Percentiles rank a stretch among this genome's conserved stretches.
Evolutionary conservation across 169 alveolate genomes (phyloP).

Genomic region (Babesia sp.): DNA sequence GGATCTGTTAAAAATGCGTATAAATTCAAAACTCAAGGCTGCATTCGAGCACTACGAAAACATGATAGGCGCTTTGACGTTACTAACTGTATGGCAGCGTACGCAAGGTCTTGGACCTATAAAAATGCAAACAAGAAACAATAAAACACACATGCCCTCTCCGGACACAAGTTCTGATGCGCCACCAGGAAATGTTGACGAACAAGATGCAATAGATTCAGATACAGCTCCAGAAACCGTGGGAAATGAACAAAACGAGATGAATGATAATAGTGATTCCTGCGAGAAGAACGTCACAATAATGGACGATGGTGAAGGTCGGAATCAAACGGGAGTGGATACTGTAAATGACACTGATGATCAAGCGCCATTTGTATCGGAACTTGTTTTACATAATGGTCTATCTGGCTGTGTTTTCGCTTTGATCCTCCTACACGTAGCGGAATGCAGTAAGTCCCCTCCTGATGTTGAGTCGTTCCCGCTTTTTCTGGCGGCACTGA

Average conservation of each 20-base stretch:
- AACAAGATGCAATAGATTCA: neutral
- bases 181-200: no score
- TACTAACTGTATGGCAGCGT: constrained; percentile 8
- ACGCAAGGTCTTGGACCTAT: constrained; percentile 17
- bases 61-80: constrained; percentile 10
- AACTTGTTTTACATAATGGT: neutral
- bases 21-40: neutral
- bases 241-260: neutral
- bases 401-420: neutral
- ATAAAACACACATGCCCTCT: neutral
- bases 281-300: no score
- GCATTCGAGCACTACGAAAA: neutral
- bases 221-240: neutral
- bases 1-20: neutral
- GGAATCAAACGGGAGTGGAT: neutral
- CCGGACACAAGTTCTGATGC: neutral
- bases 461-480: constrained; percentile 21
- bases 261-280: neutral
- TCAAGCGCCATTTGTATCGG: neutral
- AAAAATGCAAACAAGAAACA: neutral
- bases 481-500: constrained; percentile 24
- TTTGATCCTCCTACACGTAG: constrained; percentile 22
- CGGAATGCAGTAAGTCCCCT: neutral
- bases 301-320: no score
- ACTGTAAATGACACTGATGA: neutral